phyloP scores from a whole-genome alignment of 192 early-diverging fungal species.

The Spinellus fusiger region DNA sequence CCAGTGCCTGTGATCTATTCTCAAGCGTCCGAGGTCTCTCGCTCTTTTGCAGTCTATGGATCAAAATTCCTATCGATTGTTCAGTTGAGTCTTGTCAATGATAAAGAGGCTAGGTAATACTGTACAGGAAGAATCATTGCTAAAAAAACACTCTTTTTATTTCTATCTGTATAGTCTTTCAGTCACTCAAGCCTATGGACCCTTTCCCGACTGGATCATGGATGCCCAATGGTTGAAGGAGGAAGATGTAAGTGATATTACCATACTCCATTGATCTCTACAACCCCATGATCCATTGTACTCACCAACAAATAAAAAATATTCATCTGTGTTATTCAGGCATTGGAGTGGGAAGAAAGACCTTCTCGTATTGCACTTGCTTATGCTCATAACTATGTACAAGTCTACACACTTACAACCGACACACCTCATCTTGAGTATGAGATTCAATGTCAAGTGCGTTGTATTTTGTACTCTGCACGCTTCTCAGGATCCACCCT shows the following conservation, averaged over 20 bases:
- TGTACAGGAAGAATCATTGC: not conserved
- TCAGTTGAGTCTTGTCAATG: not conserved
- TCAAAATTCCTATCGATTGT: constrained; percentile 36
- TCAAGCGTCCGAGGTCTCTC: not conserved
- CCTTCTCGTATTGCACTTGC: constrained; percentile 53
- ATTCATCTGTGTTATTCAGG: too few relatives aligned
- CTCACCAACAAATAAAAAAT: not conserved
- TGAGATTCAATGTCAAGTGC: constrained; percentile 53
- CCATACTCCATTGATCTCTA: too few relatives aligned
- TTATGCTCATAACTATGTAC: constrained; percentile 71
- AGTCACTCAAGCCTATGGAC: constrained; percentile 26
- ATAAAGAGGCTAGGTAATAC: constrained; percentile 1
- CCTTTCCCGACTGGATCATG: constrained; percentile 71
- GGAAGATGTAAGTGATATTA: constrained; percentile 10
- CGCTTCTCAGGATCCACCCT: constrained; percentile 56
- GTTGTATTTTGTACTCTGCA: constrained; percentile 71
- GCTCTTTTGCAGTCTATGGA: constrained; percentile 40
- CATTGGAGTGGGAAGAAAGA: not conserved
- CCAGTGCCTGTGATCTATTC: not conserved
- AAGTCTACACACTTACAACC: constrained; percentile 43
- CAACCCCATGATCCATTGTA: not conserved
- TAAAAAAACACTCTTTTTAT: not conserved
- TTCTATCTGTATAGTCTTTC: constrained; percentile 10
- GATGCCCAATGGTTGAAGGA: constrained; percentile 63
- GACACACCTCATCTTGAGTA: constrained; percentile 20